Base-by-base conservation (phyloP, 2,329 filamentous ascomycete genomes). In the Exutisphaerella laricina region DNA sequence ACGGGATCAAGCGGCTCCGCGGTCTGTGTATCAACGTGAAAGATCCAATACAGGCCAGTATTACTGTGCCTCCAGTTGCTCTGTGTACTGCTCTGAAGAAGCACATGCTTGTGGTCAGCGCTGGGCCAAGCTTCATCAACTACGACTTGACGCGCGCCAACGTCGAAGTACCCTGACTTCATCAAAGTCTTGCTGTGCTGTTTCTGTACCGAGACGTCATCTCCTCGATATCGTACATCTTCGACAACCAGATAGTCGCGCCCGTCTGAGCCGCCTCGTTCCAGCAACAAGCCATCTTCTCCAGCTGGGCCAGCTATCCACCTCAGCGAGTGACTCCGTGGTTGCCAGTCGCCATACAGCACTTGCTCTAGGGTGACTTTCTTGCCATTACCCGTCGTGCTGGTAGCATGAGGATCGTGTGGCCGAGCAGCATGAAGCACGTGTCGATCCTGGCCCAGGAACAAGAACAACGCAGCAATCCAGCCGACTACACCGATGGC, bases 51-150 rank as follows among this genome's bases (percentile, higher is more conserved):
- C 18, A 77, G 72, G 0, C 84, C 90, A 7, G 82, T 88, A 58
- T 79, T 89, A 0, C 90, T 97, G 65, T 97, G 85, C 53, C 92
- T 81, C 84, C 88, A 98, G 57, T 92, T 88, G 57, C 78, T 79
- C 63, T 85, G 68, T 16, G 71, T 62, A 39, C 88, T 72, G 6
- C 88, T 87, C 37, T 81, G 75, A n/a, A 96, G 70, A 39, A 98
- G 74, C 3, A 98, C 88, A 62, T 86, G 90, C 58, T 82, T 87
- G 63, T 95, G 73, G 62, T 97, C 79, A 20, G 81, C 79, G 60
- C 88, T 96, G 2, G 92, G 88, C 72, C 78, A 82, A 3, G 80
- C 77, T 54, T 77, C 73, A 10, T 65, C 66, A 0, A 85, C 81
- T n/a, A 58, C 62, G 52, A 87, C 70, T 12, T 64, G 65, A 38